These are phyloP conservation scores for Licmophora abbreviata DNA, from an alignment of 108 stramenopile species.

Conservation along the genomic window DNA sequence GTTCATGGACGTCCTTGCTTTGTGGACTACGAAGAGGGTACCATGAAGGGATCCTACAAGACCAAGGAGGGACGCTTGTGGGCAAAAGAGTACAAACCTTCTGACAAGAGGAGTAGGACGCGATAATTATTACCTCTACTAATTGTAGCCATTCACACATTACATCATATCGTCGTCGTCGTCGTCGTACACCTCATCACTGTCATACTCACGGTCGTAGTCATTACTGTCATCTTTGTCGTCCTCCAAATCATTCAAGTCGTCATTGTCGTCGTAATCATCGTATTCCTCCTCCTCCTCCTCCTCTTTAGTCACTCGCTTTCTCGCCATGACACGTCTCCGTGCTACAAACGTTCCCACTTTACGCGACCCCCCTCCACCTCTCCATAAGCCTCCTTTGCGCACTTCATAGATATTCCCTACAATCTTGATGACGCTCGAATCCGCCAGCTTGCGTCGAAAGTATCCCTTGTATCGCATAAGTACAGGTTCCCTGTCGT, in stretches of 20 bases:
- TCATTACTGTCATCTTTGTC: conserved; percentile 14
- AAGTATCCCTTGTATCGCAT: conserved; percentile 32
- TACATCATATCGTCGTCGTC: no score
- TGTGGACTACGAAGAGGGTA: conserved; percentile 75
- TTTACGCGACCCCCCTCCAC: no score
- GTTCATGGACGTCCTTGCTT: conserved; percentile 45
- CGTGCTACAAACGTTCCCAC: conserved; percentile 46
- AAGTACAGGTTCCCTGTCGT: conserved; percentile 12
- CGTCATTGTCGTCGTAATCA: conserved; percentile 1
- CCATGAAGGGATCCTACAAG: conserved; percentile 62
- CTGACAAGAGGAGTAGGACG: no score
- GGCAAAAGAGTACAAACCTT: conserved; percentile 11
- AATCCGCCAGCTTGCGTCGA: conserved; percentile 40
- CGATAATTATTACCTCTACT: no score
- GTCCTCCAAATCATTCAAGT: conserved; percentile 6
- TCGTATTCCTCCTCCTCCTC: conserved; percentile 11
- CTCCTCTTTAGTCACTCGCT: not conserved
- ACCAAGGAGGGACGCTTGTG: conserved; percentile 55
- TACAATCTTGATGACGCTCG: conserved; percentile 30
- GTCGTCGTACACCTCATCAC: no score
- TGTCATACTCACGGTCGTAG: no score
- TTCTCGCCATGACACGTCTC: conserved; percentile 14
- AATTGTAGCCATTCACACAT: no score
- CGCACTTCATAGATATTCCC: conserved; percentile 38
- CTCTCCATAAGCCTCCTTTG: conserved; percentile 8